Base-by-base conservation (phyloP, 768 basidiomycete genomes). In the Arthromyces matolae region DNA sequence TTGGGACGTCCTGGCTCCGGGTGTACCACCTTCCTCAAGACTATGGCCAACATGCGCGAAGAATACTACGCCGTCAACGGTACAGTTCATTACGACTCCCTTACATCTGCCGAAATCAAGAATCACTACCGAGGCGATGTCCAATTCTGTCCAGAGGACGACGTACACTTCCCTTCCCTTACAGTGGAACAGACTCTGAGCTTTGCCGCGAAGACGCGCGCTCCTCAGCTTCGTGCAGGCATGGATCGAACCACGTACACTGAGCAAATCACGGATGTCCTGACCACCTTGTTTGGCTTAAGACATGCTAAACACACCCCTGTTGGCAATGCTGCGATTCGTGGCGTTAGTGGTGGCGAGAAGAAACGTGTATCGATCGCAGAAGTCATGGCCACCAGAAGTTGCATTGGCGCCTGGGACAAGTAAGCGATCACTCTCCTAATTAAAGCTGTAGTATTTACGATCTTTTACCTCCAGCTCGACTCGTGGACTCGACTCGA, bases 1-100 rank as follows among this genome's bases (percentile, higher is more conserved):
- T 76, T 93, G 19, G 92, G 92, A 28, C 77, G 89, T 20, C 92
- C 92, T 1, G 87, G 87, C n/a, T 81, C 89, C 0, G 92, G 93
- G 3, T 93, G 92, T 62, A 82, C 79, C 23, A 91, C 93, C 0
- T 75, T 96, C 41, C 77, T 96, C 36, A 92, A 91, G 66, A 77
- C 78, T 0, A 77, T 95, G 41, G 77, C 92, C 12, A 93, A 93
- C 63, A 78, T 83, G 53, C 79, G 81, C 1, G 71, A 73, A 4
- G 84, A 84, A 50, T 93, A 76, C 57, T 73, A 89, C 45, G 60
- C 69, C 2, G 77, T 93, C 22, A 65, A 80, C n/a, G 92, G 92
- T 12, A 72, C 83, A 0, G 77, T 93, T 4, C 71, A 72, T 33
- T 96, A 94, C 59, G 88, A 88, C 58, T 82, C 87, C 1, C 73